Percentiles rank a stretch among this genome's conserved stretches.
These are phyloP conservation scores for Wickerhamiella dianesei DNA, from an alignment of 805 yeast genomes.

Conservation along the genomic window DNA sequence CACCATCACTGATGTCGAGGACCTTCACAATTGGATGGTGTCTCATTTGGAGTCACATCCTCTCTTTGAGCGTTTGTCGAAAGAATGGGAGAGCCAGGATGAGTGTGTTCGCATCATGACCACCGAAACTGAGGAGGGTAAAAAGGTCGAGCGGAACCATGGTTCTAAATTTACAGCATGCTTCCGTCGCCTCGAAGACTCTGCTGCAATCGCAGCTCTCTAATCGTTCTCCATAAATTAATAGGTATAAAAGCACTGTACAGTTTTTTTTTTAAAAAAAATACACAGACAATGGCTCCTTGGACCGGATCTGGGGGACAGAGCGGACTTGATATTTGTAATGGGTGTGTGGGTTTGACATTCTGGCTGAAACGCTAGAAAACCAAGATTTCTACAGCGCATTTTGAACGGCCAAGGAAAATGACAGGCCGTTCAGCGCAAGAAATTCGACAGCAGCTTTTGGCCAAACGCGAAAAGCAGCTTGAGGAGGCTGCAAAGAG, in stretches of 20 bases:
- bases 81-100: conserved; percentile 71
- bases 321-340: no score
- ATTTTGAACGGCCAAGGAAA: no score
- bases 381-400: no score
- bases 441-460: conserved; percentile 15
- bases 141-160: conserved; percentile 81
- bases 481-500: conserved; percentile 4
- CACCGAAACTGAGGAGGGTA: conserved; percentile 94
- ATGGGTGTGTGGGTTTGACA: no score
- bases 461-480: conserved; percentile 13
- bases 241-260: conserved; percentile 2
- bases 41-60: conserved; percentile 85
- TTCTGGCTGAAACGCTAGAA: no score
- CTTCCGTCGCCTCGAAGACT: conserved; percentile 26
- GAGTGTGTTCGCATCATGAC: conserved; percentile 77
- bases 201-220: conserved; percentile 2
- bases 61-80: conserved; percentile 62
- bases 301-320: no score
- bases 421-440: conserved; percentile 6
- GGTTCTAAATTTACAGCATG: conserved; percentile 87
- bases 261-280: no score
- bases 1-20: conserved; percentile 92
- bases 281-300: not conserved
- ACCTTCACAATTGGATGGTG: conserved; percentile 93
- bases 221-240: not conserved